A percentile compares a stretch with the other conserved stretches of the same genome.
Conservation (phyloP, 2,329 filamentous ascomycete species). For the Fusarium longipes region DNA sequence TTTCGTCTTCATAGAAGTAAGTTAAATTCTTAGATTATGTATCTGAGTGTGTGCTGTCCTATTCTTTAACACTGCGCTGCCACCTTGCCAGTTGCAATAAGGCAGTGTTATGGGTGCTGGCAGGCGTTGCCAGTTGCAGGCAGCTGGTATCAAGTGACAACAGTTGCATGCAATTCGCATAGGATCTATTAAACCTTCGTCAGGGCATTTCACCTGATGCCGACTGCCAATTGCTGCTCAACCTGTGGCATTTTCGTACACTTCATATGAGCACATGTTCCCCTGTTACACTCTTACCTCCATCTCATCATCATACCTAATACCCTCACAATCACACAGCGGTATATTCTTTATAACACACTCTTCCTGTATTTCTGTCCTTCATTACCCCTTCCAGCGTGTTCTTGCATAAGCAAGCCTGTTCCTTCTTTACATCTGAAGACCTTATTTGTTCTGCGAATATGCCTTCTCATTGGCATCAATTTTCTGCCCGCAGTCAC, state of each 20-base stretch:
- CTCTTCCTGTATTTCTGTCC: not conserved
- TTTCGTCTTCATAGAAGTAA: conserved; percentile 54
- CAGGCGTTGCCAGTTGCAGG: not conserved
- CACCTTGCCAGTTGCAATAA: not conserved
- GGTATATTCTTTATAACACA: not conserved
- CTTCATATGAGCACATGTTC: not conserved
- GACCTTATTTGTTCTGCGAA: not conserved
- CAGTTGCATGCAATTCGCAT: conserved; percentile 4
- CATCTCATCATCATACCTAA: not conserved
- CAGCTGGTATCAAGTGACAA: conserved; percentile 20
- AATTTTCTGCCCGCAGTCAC: not conserved
- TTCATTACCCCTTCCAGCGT: not conserved
- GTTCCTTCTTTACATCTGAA: not conserved
- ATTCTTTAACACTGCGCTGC: not conserved
- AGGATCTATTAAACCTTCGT: not conserved
- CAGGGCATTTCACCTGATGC: not conserved
- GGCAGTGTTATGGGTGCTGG: conserved; percentile 15
- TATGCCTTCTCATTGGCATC: conserved; percentile 31
- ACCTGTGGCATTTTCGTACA: not conserved
- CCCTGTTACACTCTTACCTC: not conserved
- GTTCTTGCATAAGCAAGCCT: not conserved
- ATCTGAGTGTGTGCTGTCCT: not conserved
- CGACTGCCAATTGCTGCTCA: not conserved
- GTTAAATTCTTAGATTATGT: conserved; percentile 25
- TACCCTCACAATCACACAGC: conserved; percentile 1